phyloP scores from a whole-genome alignment of 2,329 filamentous ascomycete genomes.

The Beauveria pseudobassiana region DNA sequence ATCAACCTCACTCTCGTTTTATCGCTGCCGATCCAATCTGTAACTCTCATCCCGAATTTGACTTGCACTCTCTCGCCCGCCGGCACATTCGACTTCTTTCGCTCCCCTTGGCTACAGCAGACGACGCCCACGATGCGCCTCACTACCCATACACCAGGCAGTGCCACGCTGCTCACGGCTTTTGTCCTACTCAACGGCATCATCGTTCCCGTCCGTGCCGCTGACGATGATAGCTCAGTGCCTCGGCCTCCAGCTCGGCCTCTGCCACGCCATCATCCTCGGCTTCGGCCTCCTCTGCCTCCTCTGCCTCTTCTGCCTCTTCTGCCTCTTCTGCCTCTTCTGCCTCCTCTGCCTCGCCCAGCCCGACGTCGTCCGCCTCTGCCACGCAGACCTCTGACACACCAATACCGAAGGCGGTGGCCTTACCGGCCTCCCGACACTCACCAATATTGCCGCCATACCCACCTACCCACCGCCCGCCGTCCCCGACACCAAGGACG shows the following conservation, averaged over 20 bases:
- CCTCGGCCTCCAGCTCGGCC: not conserved
- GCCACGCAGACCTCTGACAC: not conserved
- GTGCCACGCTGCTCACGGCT: conserved; percentile 1
- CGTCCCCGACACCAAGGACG: conserved; percentile 75
- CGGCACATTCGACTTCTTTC: not conserved
- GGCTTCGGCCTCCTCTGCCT: not conserved
- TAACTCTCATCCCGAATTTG: not conserved
- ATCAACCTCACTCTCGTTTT: not conserved
- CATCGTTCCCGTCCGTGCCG: conserved; percentile 1
- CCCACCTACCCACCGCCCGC: conserved; percentile 61
- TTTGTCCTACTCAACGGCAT: conserved; percentile 5
- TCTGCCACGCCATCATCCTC: not conserved
- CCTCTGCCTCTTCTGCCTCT: not conserved
- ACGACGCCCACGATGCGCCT: not conserved
- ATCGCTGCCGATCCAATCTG: not conserved
- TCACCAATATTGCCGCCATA: conserved; percentile 31
- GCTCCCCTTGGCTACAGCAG: not conserved
- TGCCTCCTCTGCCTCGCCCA: not conserved
- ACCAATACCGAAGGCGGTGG: conserved; percentile 2
- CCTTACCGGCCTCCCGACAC: conserved; percentile 32
- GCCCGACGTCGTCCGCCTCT: not conserved
- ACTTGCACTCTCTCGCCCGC: not conserved
- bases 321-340: not conserved
- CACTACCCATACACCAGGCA: not conserved
- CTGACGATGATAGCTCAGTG: not conserved